A percentile compares a stretch with the other conserved stretches of the same genome.
Conservation (phyloP, 495 filamentous ascomycete genomes). For the Penicillium steckii region DNA sequence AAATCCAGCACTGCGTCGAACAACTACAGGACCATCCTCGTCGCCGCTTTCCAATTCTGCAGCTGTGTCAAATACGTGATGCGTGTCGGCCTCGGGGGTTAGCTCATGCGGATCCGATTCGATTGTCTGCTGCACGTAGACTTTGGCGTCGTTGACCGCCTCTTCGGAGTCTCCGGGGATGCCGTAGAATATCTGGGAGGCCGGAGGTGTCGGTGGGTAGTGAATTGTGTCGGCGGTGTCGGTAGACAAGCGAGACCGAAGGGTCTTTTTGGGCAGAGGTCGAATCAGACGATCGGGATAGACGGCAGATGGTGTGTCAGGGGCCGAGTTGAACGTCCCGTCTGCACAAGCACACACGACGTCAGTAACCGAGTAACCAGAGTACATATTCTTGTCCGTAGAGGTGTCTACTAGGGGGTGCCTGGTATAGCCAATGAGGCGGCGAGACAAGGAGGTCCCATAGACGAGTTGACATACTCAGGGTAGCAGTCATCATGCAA, state of each 20-base stretch:
- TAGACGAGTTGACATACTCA: slow-evolving; percentile 44
- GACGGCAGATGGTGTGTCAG: slow-evolving; percentile 70
- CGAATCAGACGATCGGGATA: slow-evolving; percentile 91
- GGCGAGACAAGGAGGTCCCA: slow-evolving; percentile 18
- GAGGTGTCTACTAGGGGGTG: slow-evolving; percentile 7
- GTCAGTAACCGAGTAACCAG: slow-evolving; percentile 44
- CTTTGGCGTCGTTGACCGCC: slow-evolving; percentile 41
- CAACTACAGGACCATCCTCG: slow-evolving; percentile 45
- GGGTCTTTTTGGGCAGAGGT: slow-evolving; percentile 81
- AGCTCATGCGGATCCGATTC: slow-evolving; percentile 41
- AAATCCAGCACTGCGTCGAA: slow-evolving; percentile 45
- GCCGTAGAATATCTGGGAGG: slow-evolving; percentile 72
- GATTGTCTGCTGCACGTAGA: slow-evolving; percentile 45
- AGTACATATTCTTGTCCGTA: slow-evolving; percentile 17
- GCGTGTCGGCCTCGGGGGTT: slow-evolving; percentile 47
- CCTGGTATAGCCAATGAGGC: slow-evolving; percentile 5
- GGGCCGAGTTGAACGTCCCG: slow-evolving; percentile 56
- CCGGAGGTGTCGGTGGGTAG: slow-evolving; percentile 71
- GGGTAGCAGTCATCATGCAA: slow-evolving; percentile 48
- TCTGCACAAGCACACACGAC: slow-evolving; percentile 39
- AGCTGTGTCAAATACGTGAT: slow-evolving; percentile 38
- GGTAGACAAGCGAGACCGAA: slow-evolving; percentile 80
- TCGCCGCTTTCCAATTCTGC: slow-evolving; percentile 47
- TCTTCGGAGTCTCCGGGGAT: slow-evolving; percentile 53
- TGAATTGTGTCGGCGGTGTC: slow-evolving; percentile 80